Evolutionary conservation across 495 filamentous ascomycete genomes (phyloP), one percentile per base, ranked within the genome.

Genomic region (Penicillium argentinense): DNA sequence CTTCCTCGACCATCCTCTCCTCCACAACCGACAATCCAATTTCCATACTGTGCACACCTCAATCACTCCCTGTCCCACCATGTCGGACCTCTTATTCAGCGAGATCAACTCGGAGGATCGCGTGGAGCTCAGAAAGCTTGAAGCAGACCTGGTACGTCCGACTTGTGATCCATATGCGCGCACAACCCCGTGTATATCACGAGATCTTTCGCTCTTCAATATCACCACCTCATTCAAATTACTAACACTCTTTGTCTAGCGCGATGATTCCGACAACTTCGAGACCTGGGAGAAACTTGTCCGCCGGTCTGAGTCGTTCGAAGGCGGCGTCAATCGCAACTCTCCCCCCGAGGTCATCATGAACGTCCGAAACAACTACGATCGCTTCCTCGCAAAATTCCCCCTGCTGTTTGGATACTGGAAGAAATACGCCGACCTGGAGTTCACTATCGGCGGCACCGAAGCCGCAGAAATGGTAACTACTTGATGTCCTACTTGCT

Each of bases 341-440:
- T 97, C 93, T 40, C 96, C 87, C 57, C 91, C 95, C 4, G 87
- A 95, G 60, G 88, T 93, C 4, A 91, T 99, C 56, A 85, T 87
- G 17, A 83, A 89, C 8, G 84, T 86, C 23, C 83, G 93, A 57
- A 80, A 86, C 55, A 79, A 85, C 41, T 97, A 95, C 66, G 95
- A 99, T 64, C 81, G 87, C 7, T 92, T 99, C 61, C 82, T 99
- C 7, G 85, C 89, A 42, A 96, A 95, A 62, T 99, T 97, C 59
- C 93, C 93, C 1, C 77, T 97, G 18, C 80, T 97, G 2, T 99
- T 97, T 63, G 93, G 91, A 30, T 99, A 97, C 69, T 99, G 93
- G 93, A 97, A 97, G 74, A 97, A 96, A 67, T 98, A 99, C 82
- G 93, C 93, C 55, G 93, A 97, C 62, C 70, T 96, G 18, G 93